phyloP scores from a whole-genome alignment of 441 rosid species.

The Lepidium campestre region DNA sequence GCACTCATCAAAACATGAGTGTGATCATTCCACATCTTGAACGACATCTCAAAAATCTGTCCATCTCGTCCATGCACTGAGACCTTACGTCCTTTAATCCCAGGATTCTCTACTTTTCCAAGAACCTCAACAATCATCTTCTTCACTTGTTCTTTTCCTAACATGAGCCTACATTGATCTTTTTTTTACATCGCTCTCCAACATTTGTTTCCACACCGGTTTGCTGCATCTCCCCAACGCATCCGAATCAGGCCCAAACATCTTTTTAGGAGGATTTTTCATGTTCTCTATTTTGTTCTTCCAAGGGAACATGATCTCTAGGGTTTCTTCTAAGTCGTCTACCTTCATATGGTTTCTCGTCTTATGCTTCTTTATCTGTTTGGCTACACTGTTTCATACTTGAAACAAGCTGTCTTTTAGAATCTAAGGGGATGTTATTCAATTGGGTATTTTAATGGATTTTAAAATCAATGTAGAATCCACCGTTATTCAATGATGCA shows the following conservation, averaged over 20 bases:
- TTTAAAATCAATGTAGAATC: too few species aligned
- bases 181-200: background rate
- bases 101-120: background rate
- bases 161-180: constrained; percentile 12
- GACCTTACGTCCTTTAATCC: background rate
- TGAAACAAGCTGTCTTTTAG: too few species aligned
- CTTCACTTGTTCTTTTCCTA: background rate
- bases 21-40: constrained; percentile 4
- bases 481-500: too few species aligned
- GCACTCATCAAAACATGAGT: too few species aligned
- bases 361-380: too few species aligned
- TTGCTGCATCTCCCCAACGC: background rate
- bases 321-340: background rate
- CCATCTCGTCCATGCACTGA: constrained; percentile 2
- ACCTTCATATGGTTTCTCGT: too few species aligned
- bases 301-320: background rate
- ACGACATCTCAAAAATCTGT: background rate
- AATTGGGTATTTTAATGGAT: too few species aligned
- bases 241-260: background rate
- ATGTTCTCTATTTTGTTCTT: too few species aligned
- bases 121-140: background rate
- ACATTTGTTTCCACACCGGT: constrained; percentile 10
- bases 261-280: background rate
- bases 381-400: too few species aligned
- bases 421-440: background rate